Evolutionary conservation across 768 basidiomycete species (phyloP).

Genomic region (Austroboletus eburneus): DNA sequence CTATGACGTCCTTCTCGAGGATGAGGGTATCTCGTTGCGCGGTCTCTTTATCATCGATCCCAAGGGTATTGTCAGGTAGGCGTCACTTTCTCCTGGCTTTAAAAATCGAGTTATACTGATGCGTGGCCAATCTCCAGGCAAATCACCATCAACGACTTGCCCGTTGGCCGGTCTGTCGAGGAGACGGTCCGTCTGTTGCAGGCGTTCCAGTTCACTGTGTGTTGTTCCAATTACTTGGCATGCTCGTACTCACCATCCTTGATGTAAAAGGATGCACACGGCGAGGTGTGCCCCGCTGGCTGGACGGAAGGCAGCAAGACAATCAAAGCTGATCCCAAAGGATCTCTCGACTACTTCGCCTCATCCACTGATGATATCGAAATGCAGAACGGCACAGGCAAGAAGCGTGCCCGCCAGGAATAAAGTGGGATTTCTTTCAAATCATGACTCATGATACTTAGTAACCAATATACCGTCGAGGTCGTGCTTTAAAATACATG

Average conservation of each 20-base stretch:
- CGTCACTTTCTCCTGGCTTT: no score
- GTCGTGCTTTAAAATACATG: no score
- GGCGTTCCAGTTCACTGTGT: slow-evolving; percentile 87
- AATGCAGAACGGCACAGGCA: slow-evolving; percentile 40
- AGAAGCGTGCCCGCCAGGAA: slow-evolving; percentile 58
- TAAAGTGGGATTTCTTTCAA: no score
- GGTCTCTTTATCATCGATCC: slow-evolving; percentile 87
- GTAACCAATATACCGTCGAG: no score
- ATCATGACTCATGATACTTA: no score
- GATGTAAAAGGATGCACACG: slow-evolving; percentile 61
- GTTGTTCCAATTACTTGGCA: slow-evolving; percentile 21
- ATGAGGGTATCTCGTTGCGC: slow-evolving; percentile 83
- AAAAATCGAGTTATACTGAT: no score
- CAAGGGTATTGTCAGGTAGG: slow-evolving; percentile 66
- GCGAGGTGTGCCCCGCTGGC: slow-evolving; percentile 91
- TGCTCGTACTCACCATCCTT: no score
- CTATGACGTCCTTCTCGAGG: slow-evolving; percentile 86
- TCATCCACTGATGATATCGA: slow-evolving; percentile 24
- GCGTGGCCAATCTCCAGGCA: slow-evolving; percentile 58
- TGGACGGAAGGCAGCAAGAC: slow-evolving; percentile 82
- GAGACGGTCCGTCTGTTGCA: slow-evolving; percentile 89
- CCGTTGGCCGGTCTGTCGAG: slow-evolving; percentile 93
- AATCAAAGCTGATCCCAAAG: slow-evolving; percentile 75
- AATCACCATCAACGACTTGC: slow-evolving; percentile 88
- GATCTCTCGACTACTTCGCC: slow-evolving; percentile 70